Evolutionary conservation across 1,284 basidiomycete genomes (phyloP), one percentile per base, ranked within the genome.

Genomic region (Calocybe gambosa): DNA sequence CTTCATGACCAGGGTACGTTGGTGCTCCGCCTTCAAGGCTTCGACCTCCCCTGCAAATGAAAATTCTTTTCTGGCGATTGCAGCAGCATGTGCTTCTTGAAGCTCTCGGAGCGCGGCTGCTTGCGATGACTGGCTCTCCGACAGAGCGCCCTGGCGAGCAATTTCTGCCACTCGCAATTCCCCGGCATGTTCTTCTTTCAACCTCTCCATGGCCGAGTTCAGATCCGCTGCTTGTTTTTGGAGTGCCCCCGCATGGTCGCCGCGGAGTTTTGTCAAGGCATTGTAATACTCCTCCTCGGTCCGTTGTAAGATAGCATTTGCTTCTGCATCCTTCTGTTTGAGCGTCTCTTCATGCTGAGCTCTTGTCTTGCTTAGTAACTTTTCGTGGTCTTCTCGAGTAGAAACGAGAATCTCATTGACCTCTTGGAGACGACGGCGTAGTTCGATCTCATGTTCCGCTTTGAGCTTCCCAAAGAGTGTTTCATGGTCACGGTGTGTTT

Each of bases 231-330:
- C 67, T 44, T 83, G 75, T 55, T 73, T 78, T 55, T 77, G 75
- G 41, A 89, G 61, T 18, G 74, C 69, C 47, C 80, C 77, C 2
- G 78, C 73, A 54, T 89, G 85, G 57, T 87, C 83, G 10, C 61
- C 66, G 25, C 83, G 80, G 34, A 89, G 73, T 57, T 82, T 85
- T 15, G 79, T 83, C 39, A 92, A 66, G 13, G 78, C 81, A 43
- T 85, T 80, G 59, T 89, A 88, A 57, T 87, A 89, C 55, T 89
- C 82, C 56, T 85, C 86, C 57, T 89, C 84, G 2, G 82, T 86
- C 40, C 72, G 75, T 50, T 79, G 78, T 6, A 86, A 70, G 26
- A 69, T 67, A 12, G 71, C 65, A 4, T 76, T 70, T 16, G 75
- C 62, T 50, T 75, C 69, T 18, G 81, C 78, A 41, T 85, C 82